Evolutionary conservation across 2,329 filamentous ascomycete species (phyloP).

Genomic region (Aureobasidium subglaciale): DNA sequence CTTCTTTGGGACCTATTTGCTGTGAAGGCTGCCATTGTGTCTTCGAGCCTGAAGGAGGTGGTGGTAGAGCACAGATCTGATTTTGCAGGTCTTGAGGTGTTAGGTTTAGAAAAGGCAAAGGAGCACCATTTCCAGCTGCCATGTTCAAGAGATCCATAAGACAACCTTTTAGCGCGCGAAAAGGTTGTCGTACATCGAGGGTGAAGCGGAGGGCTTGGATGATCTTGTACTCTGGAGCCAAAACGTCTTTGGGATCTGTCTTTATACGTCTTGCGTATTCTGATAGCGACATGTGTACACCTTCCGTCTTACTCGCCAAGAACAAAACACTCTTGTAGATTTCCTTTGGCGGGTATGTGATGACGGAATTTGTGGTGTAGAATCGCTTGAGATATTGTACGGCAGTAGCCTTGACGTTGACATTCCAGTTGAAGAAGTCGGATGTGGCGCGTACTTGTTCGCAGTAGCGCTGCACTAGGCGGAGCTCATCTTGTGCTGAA

Average conservation of each 20-base stretch:
- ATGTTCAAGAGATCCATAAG: constrained; percentile 73
- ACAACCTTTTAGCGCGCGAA: constrained; percentile 76
- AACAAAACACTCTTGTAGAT: constrained; percentile 87
- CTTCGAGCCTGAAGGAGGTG: not conserved
- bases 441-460: constrained; percentile 41
- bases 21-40: constrained; percentile 6
- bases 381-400: constrained; percentile 89
- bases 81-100: constrained; percentile 24
- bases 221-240: constrained; percentile 86
- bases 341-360: constrained; percentile 89
- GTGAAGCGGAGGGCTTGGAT: constrained; percentile 90
- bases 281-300: constrained; percentile 61
- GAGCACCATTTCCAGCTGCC: constrained; percentile 51
- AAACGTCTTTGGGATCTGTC: constrained; percentile 69
- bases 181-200: constrained; percentile 87
- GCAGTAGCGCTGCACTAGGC: constrained; percentile 74
- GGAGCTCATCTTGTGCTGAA: constrained; percentile 73
- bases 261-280: constrained; percentile 50
- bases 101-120: constrained; percentile 2
- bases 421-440: constrained; percentile 54
- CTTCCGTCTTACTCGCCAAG: constrained; percentile 89
- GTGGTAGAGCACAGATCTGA: constrained; percentile 26
- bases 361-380: constrained; percentile 90
- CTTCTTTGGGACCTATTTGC: constrained; percentile 16
- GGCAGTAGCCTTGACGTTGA: constrained; percentile 64